Evolutionary conservation across 139 green algal genomes (phyloP), one percentile per base, ranked within the genome.

Genomic region (Mesotaenium endlicherianum): DNA sequence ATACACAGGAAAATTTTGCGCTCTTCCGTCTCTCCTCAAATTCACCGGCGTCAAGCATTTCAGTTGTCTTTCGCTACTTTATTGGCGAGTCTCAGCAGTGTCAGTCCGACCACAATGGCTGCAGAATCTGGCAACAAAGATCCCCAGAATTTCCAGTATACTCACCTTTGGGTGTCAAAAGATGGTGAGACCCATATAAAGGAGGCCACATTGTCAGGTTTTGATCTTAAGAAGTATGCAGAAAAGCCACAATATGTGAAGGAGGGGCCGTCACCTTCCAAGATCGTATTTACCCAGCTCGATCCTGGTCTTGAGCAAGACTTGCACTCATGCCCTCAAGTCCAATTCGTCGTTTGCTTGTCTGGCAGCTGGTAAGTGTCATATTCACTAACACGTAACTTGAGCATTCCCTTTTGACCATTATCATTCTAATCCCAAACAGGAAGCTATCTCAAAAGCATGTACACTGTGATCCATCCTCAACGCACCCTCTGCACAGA

Each of bases 281-380:
- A 72, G 43, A 38, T 14, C 11, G 60, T 72, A 11, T 72, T 72
- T 11, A 40, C 60, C 8, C 36, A 72, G 11, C 60, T 72, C 11
- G 6, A 36, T 36, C 36, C 43, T 6, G 60, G 60, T 11, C 41
- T 47, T 11, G 43, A 72, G 11, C 60, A 72, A 11, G 60, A 72
- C 11, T 72, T 36, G 60, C 60, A 72, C 11, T n/a, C 36, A 47
- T 72, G 60, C 11, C 60, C 60, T 8, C 6, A 72, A 72, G 60
- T 72, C 8, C 60, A 72, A 38, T 72, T 72, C 11, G 60, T 72
- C 60, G 60, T 72, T 5, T 72, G 36, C 17, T 11, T 72, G 17
- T 72, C 60, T 6, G 60, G 60, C 36, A 72, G 43, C 41, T 72
- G 60, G 60, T 72, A 11, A 72, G 60, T 34, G 20, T 64, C 50